phyloP scores from a whole-genome alignment of 2,329 filamentous ascomycete species.

The Coniochaeta sp. region DNA sequence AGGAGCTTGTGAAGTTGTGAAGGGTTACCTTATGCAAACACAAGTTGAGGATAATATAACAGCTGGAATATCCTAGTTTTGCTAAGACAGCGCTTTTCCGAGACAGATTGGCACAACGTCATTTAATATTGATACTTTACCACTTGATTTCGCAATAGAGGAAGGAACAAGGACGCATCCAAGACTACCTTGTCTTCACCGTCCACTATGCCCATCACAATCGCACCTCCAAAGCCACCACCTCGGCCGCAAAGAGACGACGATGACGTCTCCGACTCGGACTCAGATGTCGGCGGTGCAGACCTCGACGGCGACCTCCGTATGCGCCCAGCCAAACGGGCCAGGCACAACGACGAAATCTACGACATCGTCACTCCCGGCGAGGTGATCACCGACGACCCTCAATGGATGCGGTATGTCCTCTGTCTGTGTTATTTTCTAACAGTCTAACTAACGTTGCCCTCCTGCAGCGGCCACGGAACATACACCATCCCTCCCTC shows the following conservation, averaged over 20 bases:
- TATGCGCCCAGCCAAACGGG: conserved; percentile 35
- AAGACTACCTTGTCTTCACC: no score
- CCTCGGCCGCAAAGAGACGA: conserved; percentile 7
- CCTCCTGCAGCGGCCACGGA: conserved; percentile 67
- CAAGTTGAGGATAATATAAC: no score
- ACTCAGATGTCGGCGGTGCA: conserved; percentile 23
- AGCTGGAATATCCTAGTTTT: no score
- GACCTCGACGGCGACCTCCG: conserved; percentile 36
- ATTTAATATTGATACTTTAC: no score
- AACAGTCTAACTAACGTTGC: neutral
- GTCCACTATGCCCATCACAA: conserved; percentile 21
- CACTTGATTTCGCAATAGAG: no score
- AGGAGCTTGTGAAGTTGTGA: neutral
- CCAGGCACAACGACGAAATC: conserved; percentile 16
- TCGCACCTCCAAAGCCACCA: conserved; percentile 16
- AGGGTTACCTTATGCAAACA: neutral
- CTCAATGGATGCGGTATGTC: conserved; percentile 86
- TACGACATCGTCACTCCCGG: conserved; percentile 76
- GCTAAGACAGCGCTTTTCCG: no score
- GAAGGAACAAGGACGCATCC: no score
- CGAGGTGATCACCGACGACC: conserved; percentile 77
- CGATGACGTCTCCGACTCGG: conserved; percentile 26
- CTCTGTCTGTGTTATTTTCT: no score
- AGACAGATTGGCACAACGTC: no score
- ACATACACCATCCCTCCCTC: conserved; percentile 63